phyloP scores from a whole-genome alignment of 805 yeast genomes.

The Kluyveromyces nonfermentans region DNA sequence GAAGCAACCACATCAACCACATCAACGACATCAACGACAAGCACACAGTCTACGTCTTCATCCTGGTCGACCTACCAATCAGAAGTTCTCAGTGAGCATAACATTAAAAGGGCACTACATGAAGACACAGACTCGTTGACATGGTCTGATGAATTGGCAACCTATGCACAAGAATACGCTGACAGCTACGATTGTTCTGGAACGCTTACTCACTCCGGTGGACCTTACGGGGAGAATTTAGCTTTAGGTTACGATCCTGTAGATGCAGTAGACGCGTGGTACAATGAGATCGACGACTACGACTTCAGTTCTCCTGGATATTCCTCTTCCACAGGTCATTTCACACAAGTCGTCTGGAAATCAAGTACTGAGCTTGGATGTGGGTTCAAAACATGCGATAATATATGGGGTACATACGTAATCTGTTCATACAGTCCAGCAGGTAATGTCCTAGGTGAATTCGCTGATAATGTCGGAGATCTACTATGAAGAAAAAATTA shows the following conservation, averaged over 20 bases:
- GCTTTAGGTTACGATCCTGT: conserved; percentile 58
- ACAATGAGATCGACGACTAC: conserved; percentile 51
- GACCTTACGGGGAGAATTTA: conserved; percentile 72
- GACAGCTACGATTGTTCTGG: conserved; percentile 46
- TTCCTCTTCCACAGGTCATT: conserved; percentile 56
- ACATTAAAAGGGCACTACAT: conserved; percentile 49
- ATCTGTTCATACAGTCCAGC: conserved; percentile 69
- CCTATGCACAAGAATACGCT: conserved; percentile 50
- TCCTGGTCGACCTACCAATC: conserved; percentile 20
- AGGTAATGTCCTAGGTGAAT: conserved; percentile 59
- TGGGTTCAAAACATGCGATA: conserved; percentile 54
- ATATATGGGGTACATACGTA: conserved; percentile 48
- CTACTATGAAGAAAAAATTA: conserved; percentile 3
- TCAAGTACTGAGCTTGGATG: conserved; percentile 63
- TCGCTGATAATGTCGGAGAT: conserved; percentile 29
- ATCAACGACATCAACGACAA: conserved; percentile 3
- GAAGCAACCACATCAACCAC: neutral
- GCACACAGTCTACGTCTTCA: conserved; percentile 19
- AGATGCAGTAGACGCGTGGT: conserved; percentile 66
- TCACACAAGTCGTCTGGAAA: conserved; percentile 80
- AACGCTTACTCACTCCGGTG: conserved; percentile 54
- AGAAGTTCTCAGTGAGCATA: conserved; percentile 51
- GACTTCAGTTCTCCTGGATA: conserved; percentile 41
- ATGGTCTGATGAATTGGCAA: conserved; percentile 49
- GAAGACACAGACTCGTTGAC: conserved; percentile 30